These are phyloP conservation scores for Wickerhamiella australiensis DNA, from an alignment of 805 yeast genomes.

Conservation along the genomic window DNA sequence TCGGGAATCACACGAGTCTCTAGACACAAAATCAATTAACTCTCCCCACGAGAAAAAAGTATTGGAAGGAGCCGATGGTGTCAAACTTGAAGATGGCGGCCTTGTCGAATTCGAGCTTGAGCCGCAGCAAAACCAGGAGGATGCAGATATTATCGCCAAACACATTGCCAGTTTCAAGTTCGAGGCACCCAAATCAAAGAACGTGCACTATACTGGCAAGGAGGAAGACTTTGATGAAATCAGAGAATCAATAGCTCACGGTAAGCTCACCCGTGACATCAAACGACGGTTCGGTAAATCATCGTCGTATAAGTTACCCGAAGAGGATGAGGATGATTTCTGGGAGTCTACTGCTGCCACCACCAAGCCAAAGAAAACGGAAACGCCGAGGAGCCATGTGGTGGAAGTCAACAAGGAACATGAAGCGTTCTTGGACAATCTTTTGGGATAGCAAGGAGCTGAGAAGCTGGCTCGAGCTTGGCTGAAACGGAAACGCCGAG, in stretches of 20 bases:
- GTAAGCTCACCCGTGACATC: constrained; percentile 6
- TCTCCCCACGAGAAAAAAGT: background rate
- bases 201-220: background rate
- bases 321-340: constrained; percentile 21
- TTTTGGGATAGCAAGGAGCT: constrained; percentile 9
- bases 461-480: no score
- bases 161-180: constrained; percentile 10
- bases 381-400: background rate
- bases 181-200: constrained; percentile 4
- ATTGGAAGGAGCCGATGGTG: background rate
- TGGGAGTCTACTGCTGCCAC: constrained; percentile 16
- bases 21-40: background rate
- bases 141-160: constrained; percentile 9
- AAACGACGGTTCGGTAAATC: constrained; percentile 10
- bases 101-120: constrained; percentile 1
- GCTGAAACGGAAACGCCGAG: no score
- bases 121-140: constrained; percentile 6
- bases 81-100: background rate
- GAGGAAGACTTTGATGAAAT: constrained; percentile 9
- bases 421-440: constrained; percentile 14
- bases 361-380: background rate
- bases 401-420: constrained; percentile 11
- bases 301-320: background rate
- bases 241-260: constrained; percentile 1
- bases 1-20: no score